Conservation (phyloP, 2,329 filamentous ascomycete genomes). For the Hypocreales sp. region DNA sequence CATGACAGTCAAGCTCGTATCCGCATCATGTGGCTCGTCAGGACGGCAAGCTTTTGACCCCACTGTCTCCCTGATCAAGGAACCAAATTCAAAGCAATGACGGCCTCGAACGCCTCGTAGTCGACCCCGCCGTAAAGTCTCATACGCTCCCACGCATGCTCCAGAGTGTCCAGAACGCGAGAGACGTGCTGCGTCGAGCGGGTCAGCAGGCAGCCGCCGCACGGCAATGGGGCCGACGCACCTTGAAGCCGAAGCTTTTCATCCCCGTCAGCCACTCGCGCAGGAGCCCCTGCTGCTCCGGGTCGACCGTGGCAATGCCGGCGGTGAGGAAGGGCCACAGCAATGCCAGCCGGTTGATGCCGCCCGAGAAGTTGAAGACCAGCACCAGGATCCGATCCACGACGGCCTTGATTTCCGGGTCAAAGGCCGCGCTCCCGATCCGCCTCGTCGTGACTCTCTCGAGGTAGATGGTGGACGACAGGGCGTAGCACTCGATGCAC, state of each 20-base stretch:
- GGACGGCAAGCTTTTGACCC: not conserved
- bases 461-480: slow-evolving; percentile 5
- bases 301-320: slow-evolving; percentile 3
- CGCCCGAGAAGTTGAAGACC: slow-evolving; percentile 2
- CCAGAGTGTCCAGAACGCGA: slow-evolving; percentile 5
- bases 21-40: too few species aligned
- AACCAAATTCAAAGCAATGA: slow-evolving; percentile 5
- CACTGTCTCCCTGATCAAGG: not conserved
- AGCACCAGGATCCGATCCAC: slow-evolving; percentile 2
- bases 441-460: slow-evolving; percentile 3
- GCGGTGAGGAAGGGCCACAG: slow-evolving; percentile 3
- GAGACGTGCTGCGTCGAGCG: slow-evolving; percentile 3
- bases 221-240: too few species aligned
- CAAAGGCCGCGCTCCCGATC: slow-evolving; percentile 1
- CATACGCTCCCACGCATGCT: slow-evolving; percentile 4
- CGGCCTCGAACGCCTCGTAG: slow-evolving; percentile 4
- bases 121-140: slow-evolving; percentile 1
- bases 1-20: too few species aligned
- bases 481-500: slow-evolving; percentile 5
- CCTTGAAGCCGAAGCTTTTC: slow-evolving; percentile 4
- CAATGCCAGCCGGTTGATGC: slow-evolving; percentile 3
- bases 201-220: not conserved
- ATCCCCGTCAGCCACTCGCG: slow-evolving; percentile 1
- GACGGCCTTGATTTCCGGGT: not conserved
- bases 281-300: slow-evolving; percentile 1